Base-by-base conservation (phyloP, 225 moss, liverwort and hornwort genomes). In the Sphagnum contortum region DNA sequence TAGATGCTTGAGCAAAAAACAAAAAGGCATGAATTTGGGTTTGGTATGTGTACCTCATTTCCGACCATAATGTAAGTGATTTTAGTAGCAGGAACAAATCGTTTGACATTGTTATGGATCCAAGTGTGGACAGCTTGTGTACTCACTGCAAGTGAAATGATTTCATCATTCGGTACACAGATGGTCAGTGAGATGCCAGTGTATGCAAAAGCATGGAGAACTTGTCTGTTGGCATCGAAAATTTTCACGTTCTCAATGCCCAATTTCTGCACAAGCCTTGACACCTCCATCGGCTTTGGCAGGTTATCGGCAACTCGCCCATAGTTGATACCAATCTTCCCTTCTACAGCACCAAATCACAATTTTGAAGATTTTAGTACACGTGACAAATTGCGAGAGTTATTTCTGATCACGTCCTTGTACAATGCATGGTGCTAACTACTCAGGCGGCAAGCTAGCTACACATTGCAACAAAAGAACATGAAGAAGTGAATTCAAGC, bases 41-140 rank as follows among this genome's bases (percentile, higher is more conserved):
- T 29, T 29, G 29, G 29, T 0, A 29, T 29, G 29, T 29, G 29
- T 52, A 52, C 52, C 52, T 95, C 94, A 55, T 95, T 95, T 2
- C 94, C 94, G 3, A 95, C 82, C 2, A 86, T 82, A 54, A 95
- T 86, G 59, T 70, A 75, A 59, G 78, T 81, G 60, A 95, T 78
- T 48, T 74, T 69, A 4, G 88, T 83, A 4, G 81, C 77, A 0
- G 63, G 69, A 4, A 84, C 78, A 48, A 81, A 88, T 3, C 87
- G 83, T 3, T 77, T 78, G 5, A 95, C 71, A 70, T 91, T 91
- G 77, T 54, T 79, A 5, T 51, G 63, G 45, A 95, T 86, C 94
- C 94, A 95, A n/a, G 80, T 83, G 66, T 84, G 85, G 5, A 91
- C 88, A 58, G 58, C 58, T 8, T 12, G 53, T 3, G 62, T 9